These are phyloP conservation scores for Tetrapisispora phaffii DNA, from an alignment of 805 yeast genomes.

Conservation along the genomic window DNA sequence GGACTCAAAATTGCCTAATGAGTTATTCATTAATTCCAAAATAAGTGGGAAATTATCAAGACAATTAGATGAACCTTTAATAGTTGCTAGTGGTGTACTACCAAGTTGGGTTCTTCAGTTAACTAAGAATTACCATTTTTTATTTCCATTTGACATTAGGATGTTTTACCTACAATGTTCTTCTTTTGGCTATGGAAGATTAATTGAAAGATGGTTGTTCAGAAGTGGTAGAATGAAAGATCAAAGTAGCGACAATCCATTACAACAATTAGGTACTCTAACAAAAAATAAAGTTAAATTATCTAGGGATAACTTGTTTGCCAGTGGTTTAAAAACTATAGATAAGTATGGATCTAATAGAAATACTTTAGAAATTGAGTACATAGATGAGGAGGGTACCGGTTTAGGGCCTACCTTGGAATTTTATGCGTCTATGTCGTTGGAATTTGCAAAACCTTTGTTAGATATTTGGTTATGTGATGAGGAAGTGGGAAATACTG, in stretches of 20 bases:
- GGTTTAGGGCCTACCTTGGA: conserved; percentile 95
- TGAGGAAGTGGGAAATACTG: conserved; percentile 20
- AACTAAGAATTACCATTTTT: conserved; percentile 66
- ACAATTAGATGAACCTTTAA: conserved; percentile 80
- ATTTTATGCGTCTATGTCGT: conserved; percentile 75
- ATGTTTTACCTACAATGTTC: conserved; percentile 72
- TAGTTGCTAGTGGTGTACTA: conserved; percentile 75
- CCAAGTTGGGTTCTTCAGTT: conserved; percentile 78
- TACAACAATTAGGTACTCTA: conserved; percentile 57
- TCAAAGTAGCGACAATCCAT: conserved; percentile 18
- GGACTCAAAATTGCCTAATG: conserved; percentile 21
- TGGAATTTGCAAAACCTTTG: conserved; percentile 51
- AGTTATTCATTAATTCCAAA: conserved; percentile 63
- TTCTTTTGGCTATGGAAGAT: conserved; percentile 81
- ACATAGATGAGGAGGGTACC: conserved; percentile 85
- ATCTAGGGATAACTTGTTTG: conserved; percentile 56
- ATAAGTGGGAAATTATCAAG: conserved; percentile 76
- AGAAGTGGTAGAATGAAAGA: conserved; percentile 34
- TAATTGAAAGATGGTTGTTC: conserved; percentile 68
- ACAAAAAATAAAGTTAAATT: conserved; percentile 72
- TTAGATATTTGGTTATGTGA: conserved; percentile 54
- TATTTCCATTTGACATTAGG: conserved; percentile 78
- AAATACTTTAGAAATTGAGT: conserved; percentile 76
- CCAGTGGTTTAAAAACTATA: conserved; percentile 71
- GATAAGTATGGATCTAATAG: conserved; percentile 71